Percentiles rank a stretch among this genome's conserved stretches.
phyloP scores from a whole-genome alignment of 169 alveolate species.

The Blepharisma undulans region DNA sequence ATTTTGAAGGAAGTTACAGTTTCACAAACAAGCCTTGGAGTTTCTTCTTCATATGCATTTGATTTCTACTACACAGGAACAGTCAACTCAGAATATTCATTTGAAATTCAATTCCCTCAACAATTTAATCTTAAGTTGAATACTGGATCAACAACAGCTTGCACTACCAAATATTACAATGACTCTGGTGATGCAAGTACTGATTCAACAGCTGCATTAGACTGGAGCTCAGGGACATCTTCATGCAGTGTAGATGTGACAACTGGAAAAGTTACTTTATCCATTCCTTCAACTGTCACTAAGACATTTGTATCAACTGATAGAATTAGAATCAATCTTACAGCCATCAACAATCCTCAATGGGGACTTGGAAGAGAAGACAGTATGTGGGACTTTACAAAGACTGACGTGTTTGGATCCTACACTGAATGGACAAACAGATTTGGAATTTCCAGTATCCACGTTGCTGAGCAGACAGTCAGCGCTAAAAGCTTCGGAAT shows the following conservation, averaged over 20 bases:
- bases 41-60: neutral
- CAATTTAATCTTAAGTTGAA: neutral
- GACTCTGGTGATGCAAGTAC: neutral
- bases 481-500: neutral
- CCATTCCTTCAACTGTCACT: neutral
- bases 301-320: neutral
- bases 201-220: neutral
- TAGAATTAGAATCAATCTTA: neutral
- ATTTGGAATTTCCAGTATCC: neutral
- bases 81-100: neutral
- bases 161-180: neutral
- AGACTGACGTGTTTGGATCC: neutral
- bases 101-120: neutral
- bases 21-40: too few species aligned
- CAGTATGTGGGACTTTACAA: neutral
- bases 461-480: neutral
- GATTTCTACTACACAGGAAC: neutral
- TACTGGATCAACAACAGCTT: neutral
- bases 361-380: neutral
- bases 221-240: neutral
- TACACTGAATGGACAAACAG: neutral
- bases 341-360: neutral
- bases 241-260: neutral
- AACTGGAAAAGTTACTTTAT: neutral
- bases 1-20: neutral